These are phyloP conservation scores for Sarcocystis neurona DNA, from an alignment of 169 alveolate species.

Conservation along the genomic window DNA sequence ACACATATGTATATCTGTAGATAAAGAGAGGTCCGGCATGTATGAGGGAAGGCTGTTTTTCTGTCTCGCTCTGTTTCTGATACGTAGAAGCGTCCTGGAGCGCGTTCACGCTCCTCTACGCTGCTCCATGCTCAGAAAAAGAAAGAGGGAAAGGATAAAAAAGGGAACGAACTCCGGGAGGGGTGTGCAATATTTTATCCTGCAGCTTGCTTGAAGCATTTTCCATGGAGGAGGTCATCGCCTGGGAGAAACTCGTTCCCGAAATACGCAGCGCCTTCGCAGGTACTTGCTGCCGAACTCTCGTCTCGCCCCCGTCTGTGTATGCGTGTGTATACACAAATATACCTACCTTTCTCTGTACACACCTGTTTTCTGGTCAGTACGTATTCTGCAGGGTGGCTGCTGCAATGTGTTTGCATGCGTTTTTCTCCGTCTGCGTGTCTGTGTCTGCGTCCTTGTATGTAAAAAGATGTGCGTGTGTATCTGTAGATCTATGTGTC, in stretches of 20 bases:
- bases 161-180: neutral
- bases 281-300: neutral
- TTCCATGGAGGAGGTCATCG: slow-evolving; percentile 61
- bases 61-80: neutral
- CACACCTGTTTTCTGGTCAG: neutral
- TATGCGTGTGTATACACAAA: neutral
- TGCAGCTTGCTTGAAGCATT: slow-evolving; percentile 53
- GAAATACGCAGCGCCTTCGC: slow-evolving; percentile 54
- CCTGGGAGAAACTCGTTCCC: slow-evolving; percentile 43
- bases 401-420: neutral
- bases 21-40: neutral
- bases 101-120: neutral
- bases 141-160: too few relatives aligned
- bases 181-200: neutral
- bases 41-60: neutral
- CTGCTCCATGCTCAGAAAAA: too few relatives aligned
- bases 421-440: neutral
- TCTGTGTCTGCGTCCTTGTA: neutral
- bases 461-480: too few relatives aligned
- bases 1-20: neutral
- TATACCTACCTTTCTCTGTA: neutral
- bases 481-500: neutral
- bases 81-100: neutral
- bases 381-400: neutral
- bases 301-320: neutral